Evolutionary conservation across 2,329 filamentous ascomycete genomes (phyloP).

Genomic region (Pseudopyrenochaeta lycopersici): DNA sequence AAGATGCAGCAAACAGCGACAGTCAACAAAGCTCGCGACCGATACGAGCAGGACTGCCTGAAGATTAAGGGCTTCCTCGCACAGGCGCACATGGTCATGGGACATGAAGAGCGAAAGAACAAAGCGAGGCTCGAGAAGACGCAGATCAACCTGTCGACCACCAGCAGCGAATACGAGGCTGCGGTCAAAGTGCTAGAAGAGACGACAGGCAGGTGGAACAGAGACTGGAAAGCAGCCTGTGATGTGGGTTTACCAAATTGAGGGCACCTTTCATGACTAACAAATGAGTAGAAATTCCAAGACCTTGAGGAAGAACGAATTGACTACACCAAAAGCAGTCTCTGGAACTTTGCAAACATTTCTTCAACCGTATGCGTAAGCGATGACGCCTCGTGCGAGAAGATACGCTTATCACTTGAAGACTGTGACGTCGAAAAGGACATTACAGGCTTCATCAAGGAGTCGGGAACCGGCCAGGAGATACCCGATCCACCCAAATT

Average conservation of each 20-base stretch:
- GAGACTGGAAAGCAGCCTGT: slow-evolving; percentile 97
- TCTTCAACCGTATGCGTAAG: slow-evolving; percentile 97
- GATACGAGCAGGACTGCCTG: slow-evolving; percentile 95
- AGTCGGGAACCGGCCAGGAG: slow-evolving; percentile 91
- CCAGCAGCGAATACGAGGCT: slow-evolving; percentile 91
- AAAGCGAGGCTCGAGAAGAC: slow-evolving; percentile 99
- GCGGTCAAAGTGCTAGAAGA: slow-evolving; percentile 94
- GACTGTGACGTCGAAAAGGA: slow-evolving; percentile 97
- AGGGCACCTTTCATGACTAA: slow-evolving; percentile 7
- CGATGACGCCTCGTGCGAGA: slow-evolving; percentile 92
- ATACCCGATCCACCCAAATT: slow-evolving; percentile 97
- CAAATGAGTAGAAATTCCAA: slow-evolving; percentile 80
- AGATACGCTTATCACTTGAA: slow-evolving; percentile 90
- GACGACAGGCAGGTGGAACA: slow-evolving; percentile 94
- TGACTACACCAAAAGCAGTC: slow-evolving; percentile 95
- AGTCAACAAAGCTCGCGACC: slow-evolving; percentile 96
- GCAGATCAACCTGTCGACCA: slow-evolving; percentile 89
- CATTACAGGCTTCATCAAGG: slow-evolving; percentile 86
- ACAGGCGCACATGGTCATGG: slow-evolving; percentile 99
- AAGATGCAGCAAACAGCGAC: slow-evolving; percentile 90
- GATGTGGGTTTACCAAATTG: slow-evolving; percentile 59
- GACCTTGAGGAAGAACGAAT: slow-evolving; percentile 96
- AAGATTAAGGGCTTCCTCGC: slow-evolving; percentile 99
- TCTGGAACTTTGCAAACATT: slow-evolving; percentile 98
- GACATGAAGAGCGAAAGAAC: slow-evolving; percentile 97